Base-by-base conservation (phyloP, 1,284 basidiomycete species). In the Austropuccinia psidii region DNA sequence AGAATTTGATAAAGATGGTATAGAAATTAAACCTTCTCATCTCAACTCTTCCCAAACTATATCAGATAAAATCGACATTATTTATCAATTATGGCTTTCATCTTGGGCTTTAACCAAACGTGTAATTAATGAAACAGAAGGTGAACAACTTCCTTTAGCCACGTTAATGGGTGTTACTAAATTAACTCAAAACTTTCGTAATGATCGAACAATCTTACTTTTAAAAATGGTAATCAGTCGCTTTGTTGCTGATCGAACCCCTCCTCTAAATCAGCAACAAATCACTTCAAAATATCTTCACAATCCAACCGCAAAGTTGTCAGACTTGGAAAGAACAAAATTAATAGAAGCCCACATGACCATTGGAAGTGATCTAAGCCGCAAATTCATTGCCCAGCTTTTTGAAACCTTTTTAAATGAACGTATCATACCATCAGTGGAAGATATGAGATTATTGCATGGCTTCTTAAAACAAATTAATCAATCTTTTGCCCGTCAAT, bases 171-270 rank as follows among this genome's bases (percentile, higher is more conserved):
- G 57, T 2, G 49, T 73, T 11, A 73, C 70, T 13, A 24, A 39
- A 54, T 29, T 73, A 33, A 45, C 21, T 7, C 45, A 73, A 50
- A 57, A 19, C n/a, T 29, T 54, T 4, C 35, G 57, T 6, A 64
- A 17, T n/a, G 49, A 73, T 1, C 8, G 33, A 33, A 73, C 70
- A n/a, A 35, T 52, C 2, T 19, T 50, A 0, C 47, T 64, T 15
- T 52, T 73, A n/a, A 73, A 64, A 50, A 52, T 52, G 58, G 58
- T 61, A 1, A 64, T 73, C 37, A 73, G 55, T 29, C 37, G 31
- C 5, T 73, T 73, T 43, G 50, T 73, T 4, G 58, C 60, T 1
- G 47, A 62, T 54, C 58, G 70, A n/a, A 73, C 70, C 4, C 58
- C 58, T 29, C 45, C 50, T 19, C 21, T 62, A 15, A 61, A 41